These are phyloP conservation scores for Emericellopsis atlantica DNA, from an alignment of 2,329 filamentous ascomycete genomes.

Conservation along the genomic window DNA sequence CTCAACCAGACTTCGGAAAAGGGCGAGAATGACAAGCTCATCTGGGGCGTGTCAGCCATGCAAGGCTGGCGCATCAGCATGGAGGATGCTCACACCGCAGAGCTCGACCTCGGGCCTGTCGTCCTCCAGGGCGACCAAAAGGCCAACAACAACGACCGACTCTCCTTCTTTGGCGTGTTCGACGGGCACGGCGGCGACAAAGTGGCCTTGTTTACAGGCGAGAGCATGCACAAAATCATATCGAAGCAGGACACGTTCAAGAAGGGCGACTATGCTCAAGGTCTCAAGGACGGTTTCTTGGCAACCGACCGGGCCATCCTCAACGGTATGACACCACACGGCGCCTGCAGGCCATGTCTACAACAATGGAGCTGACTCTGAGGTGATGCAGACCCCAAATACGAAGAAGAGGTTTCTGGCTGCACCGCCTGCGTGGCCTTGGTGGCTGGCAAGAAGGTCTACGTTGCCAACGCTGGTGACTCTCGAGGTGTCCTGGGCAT, in stretches of 20 bases:
- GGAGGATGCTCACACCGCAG: conserved; percentile 87
- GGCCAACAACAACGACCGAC: conserved; percentile 53
- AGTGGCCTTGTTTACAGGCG: conserved; percentile 84
- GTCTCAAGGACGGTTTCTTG: conserved; percentile 92
- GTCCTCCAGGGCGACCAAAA: conserved; percentile 5
- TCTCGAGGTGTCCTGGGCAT: conserved; percentile 91
- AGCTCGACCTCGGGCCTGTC: conserved; percentile 57
- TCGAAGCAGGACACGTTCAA: conserved; percentile 92
- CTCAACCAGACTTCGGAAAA: conserved; percentile 63
- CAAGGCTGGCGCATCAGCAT: conserved; percentile 99
- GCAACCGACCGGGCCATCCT: conserved; percentile 93
- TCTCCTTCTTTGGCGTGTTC: conserved; percentile 96
- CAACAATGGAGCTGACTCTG: background rate
- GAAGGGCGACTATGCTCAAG: conserved; percentile 83
- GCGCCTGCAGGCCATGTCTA: background rate
- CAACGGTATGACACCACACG: conserved; percentile 52
- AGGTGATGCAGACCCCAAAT: conserved; percentile 65
- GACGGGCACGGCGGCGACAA: conserved; percentile 97
- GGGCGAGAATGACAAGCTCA: conserved; percentile 83
- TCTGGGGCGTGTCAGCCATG: conserved; percentile 96
- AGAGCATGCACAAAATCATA: conserved; percentile 88
- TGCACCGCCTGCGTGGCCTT: conserved; percentile 91
- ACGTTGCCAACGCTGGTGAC: conserved; percentile 90
- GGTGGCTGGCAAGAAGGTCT: conserved; percentile 85
- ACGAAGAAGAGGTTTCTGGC: conserved; percentile 94